These are phyloP conservation scores for Tetradesmus lagerheimii DNA, from an alignment of 139 green algal genomes.

Conservation along the genomic window DNA sequence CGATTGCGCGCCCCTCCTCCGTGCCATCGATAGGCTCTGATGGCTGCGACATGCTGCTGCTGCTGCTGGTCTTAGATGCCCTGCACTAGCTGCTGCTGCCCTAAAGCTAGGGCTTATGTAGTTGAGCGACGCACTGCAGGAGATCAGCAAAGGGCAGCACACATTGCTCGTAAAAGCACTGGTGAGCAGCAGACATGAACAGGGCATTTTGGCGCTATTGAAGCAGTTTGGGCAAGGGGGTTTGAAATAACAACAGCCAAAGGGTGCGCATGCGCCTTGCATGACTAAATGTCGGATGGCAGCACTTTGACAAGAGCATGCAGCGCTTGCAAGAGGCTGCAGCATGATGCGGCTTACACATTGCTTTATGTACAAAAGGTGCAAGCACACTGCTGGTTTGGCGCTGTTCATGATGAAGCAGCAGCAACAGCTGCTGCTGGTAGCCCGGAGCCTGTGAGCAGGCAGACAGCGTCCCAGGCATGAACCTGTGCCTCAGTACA, in stretches of 20 bases:
- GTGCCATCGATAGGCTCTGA: slow-evolving; percentile 43
- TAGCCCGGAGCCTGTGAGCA: too few species aligned
- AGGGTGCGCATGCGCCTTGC: too few species aligned
- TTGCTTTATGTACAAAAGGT: neutral
- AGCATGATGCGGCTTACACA: neutral
- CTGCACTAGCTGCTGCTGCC: neutral
- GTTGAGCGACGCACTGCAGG: neutral
- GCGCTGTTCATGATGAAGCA: neutral
- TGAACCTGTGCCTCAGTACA: too few species aligned
- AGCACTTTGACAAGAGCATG: neutral
- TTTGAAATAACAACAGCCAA: too few species aligned
- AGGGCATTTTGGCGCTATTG: too few species aligned
- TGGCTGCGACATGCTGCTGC: slow-evolving; percentile 1
- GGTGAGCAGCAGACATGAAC: too few species aligned
- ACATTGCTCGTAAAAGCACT: too few species aligned
- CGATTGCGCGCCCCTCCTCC: slow-evolving; percentile 57
- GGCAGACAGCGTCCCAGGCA: too few species aligned
- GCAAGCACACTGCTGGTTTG: neutral
- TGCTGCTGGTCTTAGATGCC: neutral
- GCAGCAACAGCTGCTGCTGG: too few species aligned
- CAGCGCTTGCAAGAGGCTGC: neutral
- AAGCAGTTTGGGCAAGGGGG: too few species aligned
- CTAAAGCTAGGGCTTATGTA: neutral
- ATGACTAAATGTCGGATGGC: too few species aligned
- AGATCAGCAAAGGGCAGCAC: neutral